A percentile compares a stretch with the other conserved stretches of the same genome.
phyloP scores from a whole-genome alignment of 83 land plant genomes.

The Larix sibirica region DNA sequence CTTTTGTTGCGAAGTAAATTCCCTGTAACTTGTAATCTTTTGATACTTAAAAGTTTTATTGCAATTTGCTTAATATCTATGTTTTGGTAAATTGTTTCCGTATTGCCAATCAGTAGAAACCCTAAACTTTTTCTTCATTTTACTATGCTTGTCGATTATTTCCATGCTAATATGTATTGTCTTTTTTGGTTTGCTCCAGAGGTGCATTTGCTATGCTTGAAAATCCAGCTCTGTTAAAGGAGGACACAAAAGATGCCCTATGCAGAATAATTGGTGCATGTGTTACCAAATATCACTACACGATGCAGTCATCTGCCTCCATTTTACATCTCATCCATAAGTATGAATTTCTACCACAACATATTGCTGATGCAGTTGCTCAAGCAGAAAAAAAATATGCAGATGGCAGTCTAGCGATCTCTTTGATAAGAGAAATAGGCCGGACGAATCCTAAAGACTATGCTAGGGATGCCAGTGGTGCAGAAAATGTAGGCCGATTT shows the following conservation, averaged over 20 bases:
- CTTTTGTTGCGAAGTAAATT: conserved; percentile 77
- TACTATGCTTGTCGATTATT: neutral
- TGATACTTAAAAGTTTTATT: neutral
- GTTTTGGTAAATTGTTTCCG: neutral
- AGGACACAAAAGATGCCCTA: conserved; percentile 72
- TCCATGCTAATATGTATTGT: neutral
- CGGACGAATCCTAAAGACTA: conserved; percentile 81
- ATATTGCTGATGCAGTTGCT: conserved; percentile 78
- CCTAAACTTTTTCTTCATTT: neutral
- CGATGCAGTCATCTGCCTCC: conserved; percentile 75
- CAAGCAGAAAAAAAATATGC: conserved; percentile 69
- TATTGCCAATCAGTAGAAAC: neutral
- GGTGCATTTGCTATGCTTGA: conserved; percentile 71
- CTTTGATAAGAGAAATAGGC: conserved; percentile 88
- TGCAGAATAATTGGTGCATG: conserved; percentile 81
- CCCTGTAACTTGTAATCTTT: conserved; percentile 10
- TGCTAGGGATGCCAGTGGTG: conserved; percentile 74
- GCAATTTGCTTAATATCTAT: neutral
- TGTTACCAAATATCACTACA: conserved; percentile 76
- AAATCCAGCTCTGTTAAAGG: conserved; percentile 64
- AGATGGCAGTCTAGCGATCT: conserved; percentile 79
- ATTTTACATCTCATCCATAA: conserved; percentile 85
- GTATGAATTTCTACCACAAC: conserved; percentile 70
- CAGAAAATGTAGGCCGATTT: conserved; percentile 90
- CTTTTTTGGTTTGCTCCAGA: conserved; percentile 37